Conservation (phyloP, 768 basidiomycete species). For the Brasilioporus rufonigricans region DNA sequence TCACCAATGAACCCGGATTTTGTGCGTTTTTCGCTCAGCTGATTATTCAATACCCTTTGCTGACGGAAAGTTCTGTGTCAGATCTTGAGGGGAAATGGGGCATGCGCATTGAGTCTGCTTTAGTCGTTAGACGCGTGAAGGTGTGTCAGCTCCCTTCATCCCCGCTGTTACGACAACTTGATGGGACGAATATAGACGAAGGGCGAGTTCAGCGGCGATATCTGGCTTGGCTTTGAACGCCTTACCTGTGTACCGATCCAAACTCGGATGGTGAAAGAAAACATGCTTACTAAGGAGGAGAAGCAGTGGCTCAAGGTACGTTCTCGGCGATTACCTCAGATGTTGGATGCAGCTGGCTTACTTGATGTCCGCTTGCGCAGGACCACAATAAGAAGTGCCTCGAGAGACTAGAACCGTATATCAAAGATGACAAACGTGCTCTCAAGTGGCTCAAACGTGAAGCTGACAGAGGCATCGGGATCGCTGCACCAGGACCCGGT, state of each 20-base stretch:
- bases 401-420: conserved; percentile 57
- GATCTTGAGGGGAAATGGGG: conserved; percentile 83
- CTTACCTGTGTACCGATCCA: conserved; percentile 94
- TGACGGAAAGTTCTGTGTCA: conserved; percentile 27
- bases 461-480: conserved; percentile 70
- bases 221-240: conserved; percentile 90
- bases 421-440: conserved; percentile 79
- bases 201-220: conserved; percentile 65
- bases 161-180: conserved; percentile 1
- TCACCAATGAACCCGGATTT: conserved; percentile 94
- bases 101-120: conserved; percentile 87
- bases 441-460: conserved; percentile 78
- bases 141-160: conserved; percentile 14
- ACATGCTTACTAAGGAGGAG: conserved; percentile 83
- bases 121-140: conserved; percentile 67
- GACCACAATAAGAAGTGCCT: conserved; percentile 79
- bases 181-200: conserved; percentile 49
- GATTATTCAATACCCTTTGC: conserved; percentile 15
- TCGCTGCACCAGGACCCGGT: conserved; percentile 60
- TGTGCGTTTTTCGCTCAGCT: conserved; percentile 48
- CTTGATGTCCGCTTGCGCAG: conserved; percentile 34
- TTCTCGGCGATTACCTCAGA: conserved; percentile 17
- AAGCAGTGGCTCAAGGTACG: conserved; percentile 78
- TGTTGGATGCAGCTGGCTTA: background rate
- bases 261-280: conserved; percentile 82